Base-by-base conservation (phyloP, 1,284 basidiomycete species). In the Lignosus rhinocerotis region DNA sequence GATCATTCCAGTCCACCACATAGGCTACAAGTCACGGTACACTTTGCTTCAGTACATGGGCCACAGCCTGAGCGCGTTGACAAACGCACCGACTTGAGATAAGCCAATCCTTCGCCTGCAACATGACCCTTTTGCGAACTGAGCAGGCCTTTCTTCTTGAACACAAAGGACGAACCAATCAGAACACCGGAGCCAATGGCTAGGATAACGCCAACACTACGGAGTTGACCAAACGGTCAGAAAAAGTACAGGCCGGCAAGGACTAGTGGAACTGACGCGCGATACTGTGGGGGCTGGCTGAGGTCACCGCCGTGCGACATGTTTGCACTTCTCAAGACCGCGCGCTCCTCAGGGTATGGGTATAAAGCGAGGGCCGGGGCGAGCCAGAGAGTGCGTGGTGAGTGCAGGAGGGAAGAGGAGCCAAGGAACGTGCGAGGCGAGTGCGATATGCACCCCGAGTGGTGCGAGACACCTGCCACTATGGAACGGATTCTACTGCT, bases 41-140 rank as follows among this genome's bases (percentile, higher is more conserved):
- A 14, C 5, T 11, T 14, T 11, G 11, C 1, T 6, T 14, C 7
- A 14, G 16, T 12, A 17, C 32, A 10, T 34, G 4, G 17, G 6
- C 39, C n/a, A 50, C 34, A 30, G 19, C 25, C n/a, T 38, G 9
- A 34, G 51, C 12, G 17, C 38, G 51, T 19, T 48, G 10, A 12
- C 21, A 25, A 30, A 68, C 75, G 62, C 57, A 75, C 75, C 62
- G 74, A 76, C 73, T 84, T 85, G 64, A 89, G 75, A 71, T 89
- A 89, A 16, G 77, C 82, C 62, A 86, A 83, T 14, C 86, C 86
- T 64, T 88, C 85, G 21, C 86, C 86, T 0, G 82, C 82, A 0
- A 67, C 73, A 43, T 78, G 80, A 6, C 82, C 82, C 53, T 78
- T 67, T 67, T 73, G 72, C 39, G 72, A 72, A 56, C 59, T 67